Conservation (phyloP, 2,329 filamentous ascomycete species). For the Trichoderma asperellum region DNA sequence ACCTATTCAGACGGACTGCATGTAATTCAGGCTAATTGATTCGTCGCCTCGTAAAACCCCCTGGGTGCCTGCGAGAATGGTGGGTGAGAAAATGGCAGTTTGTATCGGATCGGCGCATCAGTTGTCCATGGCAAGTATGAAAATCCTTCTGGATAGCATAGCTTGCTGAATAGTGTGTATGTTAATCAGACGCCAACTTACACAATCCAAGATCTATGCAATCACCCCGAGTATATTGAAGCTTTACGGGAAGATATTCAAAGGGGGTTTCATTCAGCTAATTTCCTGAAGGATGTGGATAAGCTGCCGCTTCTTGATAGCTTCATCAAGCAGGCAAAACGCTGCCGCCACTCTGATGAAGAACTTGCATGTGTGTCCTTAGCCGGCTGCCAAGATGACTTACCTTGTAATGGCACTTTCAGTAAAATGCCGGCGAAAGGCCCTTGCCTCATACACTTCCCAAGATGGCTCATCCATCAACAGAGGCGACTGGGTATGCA, state of each 20-base stretch:
- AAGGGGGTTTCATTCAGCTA: neutral
- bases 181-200: constrained; percentile 1
- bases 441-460: constrained; percentile 9
- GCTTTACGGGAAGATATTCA: neutral
- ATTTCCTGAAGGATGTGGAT: neutral
- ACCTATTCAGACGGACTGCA: constrained; percentile 22
- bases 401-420: neutral
- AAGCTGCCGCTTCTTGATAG: constrained; percentile 28
- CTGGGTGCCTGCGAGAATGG: constrained; percentile 24
- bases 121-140: constrained; percentile 26
- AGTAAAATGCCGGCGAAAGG: constrained; percentile 24
- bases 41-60: constrained; percentile 24
- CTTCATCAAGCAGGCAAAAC: constrained; percentile 28
- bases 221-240: constrained; percentile 1
- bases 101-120: constrained; percentile 29
- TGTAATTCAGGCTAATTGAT: constrained; percentile 28
- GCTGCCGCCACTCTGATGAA: constrained; percentile 11
- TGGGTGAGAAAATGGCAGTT: constrained; percentile 29
- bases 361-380: neutral
- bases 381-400: neutral
- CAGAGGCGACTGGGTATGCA: constrained; percentile 12
- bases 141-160: neutral
- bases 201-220: constrained; percentile 5
- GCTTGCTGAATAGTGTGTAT: neutral
- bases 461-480: constrained; percentile 18